These are phyloP conservation scores for Pichia nanzhaoensis DNA, from an alignment of 805 yeast genomes.

Conservation along the genomic window DNA sequence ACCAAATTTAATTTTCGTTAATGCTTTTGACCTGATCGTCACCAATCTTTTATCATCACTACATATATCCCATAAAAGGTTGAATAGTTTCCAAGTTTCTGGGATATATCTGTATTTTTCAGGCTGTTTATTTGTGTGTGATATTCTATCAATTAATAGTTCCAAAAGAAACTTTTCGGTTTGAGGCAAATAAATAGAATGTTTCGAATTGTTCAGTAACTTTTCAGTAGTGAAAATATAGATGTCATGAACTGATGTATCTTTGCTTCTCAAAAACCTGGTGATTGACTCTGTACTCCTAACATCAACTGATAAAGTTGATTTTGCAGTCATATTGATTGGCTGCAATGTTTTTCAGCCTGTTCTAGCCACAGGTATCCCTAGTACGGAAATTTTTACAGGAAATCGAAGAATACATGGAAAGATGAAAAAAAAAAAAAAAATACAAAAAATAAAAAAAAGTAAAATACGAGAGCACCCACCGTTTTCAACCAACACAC, in stretches of 20 bases:
- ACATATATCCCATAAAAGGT: slow-evolving; percentile 25
- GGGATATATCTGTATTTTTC: slow-evolving; percentile 36
- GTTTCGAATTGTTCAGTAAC: slow-evolving; percentile 23
- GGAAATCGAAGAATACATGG: too few relatives aligned
- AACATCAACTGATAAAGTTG: background rate
- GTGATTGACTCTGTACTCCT: slow-evolving; percentile 46
- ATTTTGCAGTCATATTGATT: background rate
- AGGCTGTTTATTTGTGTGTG: slow-evolving; percentile 35
- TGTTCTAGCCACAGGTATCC: too few relatives aligned
- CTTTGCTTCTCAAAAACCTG: slow-evolving; percentile 49
- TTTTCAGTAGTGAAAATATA: slow-evolving; percentile 29
- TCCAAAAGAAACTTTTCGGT: slow-evolving; percentile 49
- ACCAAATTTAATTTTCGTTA: slow-evolving; percentile 37
- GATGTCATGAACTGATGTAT: slow-evolving; percentile 37
- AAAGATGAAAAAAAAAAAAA: too few relatives aligned
- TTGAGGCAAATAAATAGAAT: slow-evolving; percentile 46
- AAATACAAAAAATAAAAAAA: background rate
- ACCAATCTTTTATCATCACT: slow-evolving; percentile 17
- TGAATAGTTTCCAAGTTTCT: slow-evolving; percentile 46
- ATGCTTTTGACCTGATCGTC: slow-evolving; percentile 33
- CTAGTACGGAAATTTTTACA: too few relatives aligned
- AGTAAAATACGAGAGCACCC: background rate
- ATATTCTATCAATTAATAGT: slow-evolving; percentile 52
- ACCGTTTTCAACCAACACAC: too few relatives aligned
- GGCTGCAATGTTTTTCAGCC: background rate